Conservation (phyloP, 2,329 filamentous ascomycete genomes). For the Talaromyces sp. region DNA sequence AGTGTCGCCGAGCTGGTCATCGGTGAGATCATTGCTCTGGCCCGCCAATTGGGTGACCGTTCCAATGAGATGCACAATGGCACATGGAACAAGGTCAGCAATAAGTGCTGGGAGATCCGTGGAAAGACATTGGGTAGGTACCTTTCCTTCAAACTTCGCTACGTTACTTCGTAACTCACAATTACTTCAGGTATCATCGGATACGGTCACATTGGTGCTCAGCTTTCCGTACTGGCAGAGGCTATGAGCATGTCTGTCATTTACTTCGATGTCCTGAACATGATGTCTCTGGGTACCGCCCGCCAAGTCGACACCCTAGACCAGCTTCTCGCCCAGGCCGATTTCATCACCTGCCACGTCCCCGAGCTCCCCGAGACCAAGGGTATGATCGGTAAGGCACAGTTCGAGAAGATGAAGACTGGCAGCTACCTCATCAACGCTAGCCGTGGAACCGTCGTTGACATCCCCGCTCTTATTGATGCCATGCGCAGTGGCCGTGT, state of each 20-base stretch:
- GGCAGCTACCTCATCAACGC: slow-evolving; percentile 96
- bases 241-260: slow-evolving; percentile 98
- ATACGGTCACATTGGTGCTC: slow-evolving; percentile 95
- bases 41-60: slow-evolving; percentile 88
- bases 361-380: slow-evolving; percentile 91
- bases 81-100: slow-evolving; percentile 97
- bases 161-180: slow-evolving; percentile 15
- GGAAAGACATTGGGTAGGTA: slow-evolving; percentile 92
- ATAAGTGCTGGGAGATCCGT: slow-evolving; percentile 95
- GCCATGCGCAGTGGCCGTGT: slow-evolving; percentile 84
- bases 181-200: slow-evolving; percentile 75
- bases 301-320: slow-evolving; percentile 79
- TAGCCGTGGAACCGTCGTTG: slow-evolving; percentile 88
- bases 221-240: slow-evolving; percentile 92
- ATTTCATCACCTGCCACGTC: slow-evolving; percentile 94
- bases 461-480: slow-evolving; percentile 88
- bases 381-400: slow-evolving; percentile 79
- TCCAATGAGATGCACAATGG: slow-evolving; percentile 92
- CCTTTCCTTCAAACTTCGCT: slow-evolving; percentile 18
- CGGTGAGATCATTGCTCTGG: slow-evolving; percentile 86
- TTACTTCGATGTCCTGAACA: slow-evolving; percentile 91
- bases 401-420: slow-evolving; percentile 87
- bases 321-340: slow-evolving; percentile 73
- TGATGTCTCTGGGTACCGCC: slow-evolving; percentile 91
- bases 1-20: slow-evolving; percentile 97